Evolutionary conservation across 768 basidiomycete genomes (phyloP).

Genomic region (Mycena belliarum): DNA sequence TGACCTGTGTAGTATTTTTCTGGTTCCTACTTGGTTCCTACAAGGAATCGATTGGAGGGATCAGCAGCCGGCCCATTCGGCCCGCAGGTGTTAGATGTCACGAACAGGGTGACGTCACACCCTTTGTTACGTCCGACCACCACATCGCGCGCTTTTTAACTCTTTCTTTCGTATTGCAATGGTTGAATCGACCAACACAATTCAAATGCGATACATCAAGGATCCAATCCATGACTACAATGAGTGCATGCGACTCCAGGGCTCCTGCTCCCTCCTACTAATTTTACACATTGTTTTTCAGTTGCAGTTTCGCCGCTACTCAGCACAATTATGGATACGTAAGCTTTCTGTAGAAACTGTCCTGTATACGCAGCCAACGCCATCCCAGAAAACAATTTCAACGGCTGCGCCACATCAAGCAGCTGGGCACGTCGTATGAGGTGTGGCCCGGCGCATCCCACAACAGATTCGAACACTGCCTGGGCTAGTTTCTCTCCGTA

Average conservation of each 20-base stretch:
- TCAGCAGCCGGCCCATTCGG: no score
- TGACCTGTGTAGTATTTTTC: no score
- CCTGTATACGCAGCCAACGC: neutral
- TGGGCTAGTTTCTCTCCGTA: constrained; percentile 49
- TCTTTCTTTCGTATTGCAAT: neutral
- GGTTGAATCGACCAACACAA: constrained; percentile 4
- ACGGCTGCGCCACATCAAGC: constrained; percentile 73
- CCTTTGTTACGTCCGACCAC: neutral
- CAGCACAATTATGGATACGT: constrained; percentile 11
- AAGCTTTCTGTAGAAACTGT: neutral
- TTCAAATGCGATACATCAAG: constrained; percentile 28
- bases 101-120: no score
- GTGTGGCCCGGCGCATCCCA: constrained; percentile 82
- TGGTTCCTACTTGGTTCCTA: no score
- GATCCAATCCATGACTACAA: constrained; percentile 39
- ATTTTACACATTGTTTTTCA: neutral
- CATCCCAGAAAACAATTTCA: constrained; percentile 57
- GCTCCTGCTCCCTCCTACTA: neutral
- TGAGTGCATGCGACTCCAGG: constrained; percentile 26
- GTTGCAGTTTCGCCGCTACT: constrained; percentile 5
- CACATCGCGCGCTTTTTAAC: no score
- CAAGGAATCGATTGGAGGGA: no score
- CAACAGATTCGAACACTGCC: constrained; percentile 80
- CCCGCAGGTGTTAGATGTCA: no score
- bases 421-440: constrained; percentile 74